Evolutionary conservation across 148 eudicot species (phyloP).

Genomic region (Chenopodium album): DNA sequence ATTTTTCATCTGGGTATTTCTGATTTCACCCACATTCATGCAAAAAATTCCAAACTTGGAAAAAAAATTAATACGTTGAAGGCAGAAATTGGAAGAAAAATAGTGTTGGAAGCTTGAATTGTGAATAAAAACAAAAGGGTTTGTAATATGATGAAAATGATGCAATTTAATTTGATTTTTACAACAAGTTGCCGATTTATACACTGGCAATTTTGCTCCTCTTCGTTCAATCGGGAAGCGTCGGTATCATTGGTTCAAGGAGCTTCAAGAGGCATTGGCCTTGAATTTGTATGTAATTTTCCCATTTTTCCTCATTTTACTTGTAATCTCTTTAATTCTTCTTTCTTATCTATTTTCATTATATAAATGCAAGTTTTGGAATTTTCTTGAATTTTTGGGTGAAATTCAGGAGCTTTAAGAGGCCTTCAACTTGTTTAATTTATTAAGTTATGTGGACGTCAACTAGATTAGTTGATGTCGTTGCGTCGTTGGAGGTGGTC

Average conservation of each 20-base stretch:
- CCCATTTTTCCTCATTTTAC: neutral
- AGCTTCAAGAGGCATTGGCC: constrained; percentile 52
- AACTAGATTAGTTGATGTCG: neutral
- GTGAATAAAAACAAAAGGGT: too few species aligned
- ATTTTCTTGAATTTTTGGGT: neutral
- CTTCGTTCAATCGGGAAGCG: neutral
- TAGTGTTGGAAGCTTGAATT: too few species aligned
- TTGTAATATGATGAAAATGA: neutral
- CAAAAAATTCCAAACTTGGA: too few species aligned
- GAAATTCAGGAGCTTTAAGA: neutral
- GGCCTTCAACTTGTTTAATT: neutral
- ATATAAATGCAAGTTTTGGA: neutral
- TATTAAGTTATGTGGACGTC: neutral
- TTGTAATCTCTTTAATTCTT: neutral
- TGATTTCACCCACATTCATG: too few species aligned
- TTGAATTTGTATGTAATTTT: constrained; percentile 37
- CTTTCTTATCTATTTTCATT: too few species aligned
- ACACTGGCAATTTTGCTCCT: constrained; percentile 11
- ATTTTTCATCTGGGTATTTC: too few species aligned
- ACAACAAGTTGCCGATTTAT: neutral
- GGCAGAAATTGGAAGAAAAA: too few species aligned
- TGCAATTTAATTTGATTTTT: neutral
- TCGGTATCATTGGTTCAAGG: constrained; percentile 47
- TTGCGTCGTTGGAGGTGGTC: neutral
- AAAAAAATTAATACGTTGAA: too few species aligned